These are phyloP conservation scores for Monosporascus sp. DNA, from an alignment of 2,329 filamentous ascomycete species.

Conservation along the genomic window DNA sequence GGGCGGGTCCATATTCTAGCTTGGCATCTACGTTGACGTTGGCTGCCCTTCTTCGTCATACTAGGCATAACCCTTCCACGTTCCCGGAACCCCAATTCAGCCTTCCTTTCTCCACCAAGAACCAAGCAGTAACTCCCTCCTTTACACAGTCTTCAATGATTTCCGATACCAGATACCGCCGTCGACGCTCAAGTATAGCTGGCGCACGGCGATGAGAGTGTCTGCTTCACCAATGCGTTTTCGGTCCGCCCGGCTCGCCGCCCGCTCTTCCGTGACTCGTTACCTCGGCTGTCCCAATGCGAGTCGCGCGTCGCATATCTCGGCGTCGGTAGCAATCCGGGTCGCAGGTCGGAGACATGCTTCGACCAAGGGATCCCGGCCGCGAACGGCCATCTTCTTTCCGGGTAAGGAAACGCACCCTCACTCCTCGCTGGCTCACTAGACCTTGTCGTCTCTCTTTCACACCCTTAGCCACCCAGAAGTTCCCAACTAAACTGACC, in stretches of 20 bases:
- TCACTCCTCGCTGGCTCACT: not conserved
- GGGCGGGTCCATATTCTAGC: too few species aligned
- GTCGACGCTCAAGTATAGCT: constrained; percentile 21
- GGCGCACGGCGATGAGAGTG: constrained; percentile 24
- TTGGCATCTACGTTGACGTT: too few species aligned
- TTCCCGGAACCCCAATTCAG: not conserved
- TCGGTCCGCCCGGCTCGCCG: constrained; percentile 14
- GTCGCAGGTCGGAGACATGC: constrained; percentile 15
- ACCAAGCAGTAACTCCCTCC: too few species aligned
- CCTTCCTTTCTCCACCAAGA: too few species aligned
- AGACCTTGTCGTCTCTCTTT: constrained; percentile 3
- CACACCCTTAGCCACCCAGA: too few species aligned
- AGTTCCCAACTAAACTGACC: too few species aligned
- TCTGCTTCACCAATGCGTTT: constrained; percentile 17
- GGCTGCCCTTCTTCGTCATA: too few species aligned
- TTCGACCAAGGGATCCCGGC: constrained; percentile 30
- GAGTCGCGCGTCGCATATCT: constrained; percentile 3
- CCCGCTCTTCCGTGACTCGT: constrained; percentile 3
- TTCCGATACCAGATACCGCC: constrained; percentile 7
- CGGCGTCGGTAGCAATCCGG: constrained; percentile 12
- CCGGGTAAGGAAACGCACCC: constrained; percentile 37
- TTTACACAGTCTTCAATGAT: constrained; percentile 13
- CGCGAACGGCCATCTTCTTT: constrained; percentile 56
- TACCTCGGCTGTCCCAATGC: constrained; percentile 6
- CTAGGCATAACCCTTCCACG: not conserved